Evolutionary conservation across 2,329 filamentous ascomycete species (phyloP), one percentile per base, ranked within the genome.

Genomic region (Trichoderma koningii): DNA sequence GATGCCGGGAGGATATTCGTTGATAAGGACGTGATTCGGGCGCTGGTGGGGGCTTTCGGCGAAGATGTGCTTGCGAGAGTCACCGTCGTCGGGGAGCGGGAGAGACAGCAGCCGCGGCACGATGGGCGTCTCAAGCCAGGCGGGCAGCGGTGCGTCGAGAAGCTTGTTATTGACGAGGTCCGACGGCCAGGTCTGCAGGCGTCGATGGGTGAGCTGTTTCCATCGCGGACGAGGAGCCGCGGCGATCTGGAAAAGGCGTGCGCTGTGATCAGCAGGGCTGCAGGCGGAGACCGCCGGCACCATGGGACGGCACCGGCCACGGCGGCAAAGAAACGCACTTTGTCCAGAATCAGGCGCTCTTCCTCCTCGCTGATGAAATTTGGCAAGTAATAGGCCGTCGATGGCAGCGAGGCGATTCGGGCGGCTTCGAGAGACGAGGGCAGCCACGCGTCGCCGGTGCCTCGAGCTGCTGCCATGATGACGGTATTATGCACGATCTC

Each of bases 1-100:
- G 68, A 97, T 86, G 2, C 91, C 92, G 0, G 91, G 87, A 1
- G 83, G 83, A 76, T 98, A 99, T 76, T 97, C 93, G 73, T 99
- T 99, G 70, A 98, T 87, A 44, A 98, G 82, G 52, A 96, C 92
- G 77, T 98, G 95, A 71, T 98, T 99, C 3, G 94, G 92, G 4
- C 81, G 82, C 19, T 80, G 71, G 73, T 98, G 93, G 5, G 91
- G 91, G 57, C 93, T 91, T 21, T 81, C 74, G 19, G 76, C 74
- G 70, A 89, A 89, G 7, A 89, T 75, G 70, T 85, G 77, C 47
- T 62, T 62, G 63, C 67, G 19, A 34, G 65, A 55, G 7, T 52
- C 23, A 23, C 57, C 34, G n/a, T 34, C 48, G 61, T 76, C 77
- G 10, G 65, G 60, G 53, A 80, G 65, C 23, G 80, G 80, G 41